These are phyloP conservation scores for Phalaenopsis aphrodite DNA, from an alignment of 106 monocot genomes.

Conservation along the genomic window DNA sequence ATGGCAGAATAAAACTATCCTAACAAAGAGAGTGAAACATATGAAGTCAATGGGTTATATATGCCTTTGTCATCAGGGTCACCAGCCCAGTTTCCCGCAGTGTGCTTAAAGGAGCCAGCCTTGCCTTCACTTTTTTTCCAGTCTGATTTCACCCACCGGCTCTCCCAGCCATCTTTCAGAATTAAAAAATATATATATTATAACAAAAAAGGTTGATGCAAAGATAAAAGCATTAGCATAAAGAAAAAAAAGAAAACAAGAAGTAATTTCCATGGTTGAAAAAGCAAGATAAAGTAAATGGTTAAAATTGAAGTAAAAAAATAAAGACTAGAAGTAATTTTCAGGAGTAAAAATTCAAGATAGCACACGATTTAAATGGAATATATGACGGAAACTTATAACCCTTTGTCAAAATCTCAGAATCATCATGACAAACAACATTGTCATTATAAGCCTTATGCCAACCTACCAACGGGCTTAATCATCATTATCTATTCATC, in stretches of 20 bases:
- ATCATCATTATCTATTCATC: neutral
- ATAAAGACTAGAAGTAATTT: neutral
- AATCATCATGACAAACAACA: neutral
- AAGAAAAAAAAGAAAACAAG: neutral
- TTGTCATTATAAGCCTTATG: neutral
- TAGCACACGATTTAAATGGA: neutral
- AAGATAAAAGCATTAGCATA: neutral
- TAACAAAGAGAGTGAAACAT: neutral
- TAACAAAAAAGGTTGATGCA: neutral
- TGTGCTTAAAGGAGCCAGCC: conserved; percentile 90
- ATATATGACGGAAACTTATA: neutral
- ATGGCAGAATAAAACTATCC: neutral
- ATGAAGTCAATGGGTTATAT: neutral
- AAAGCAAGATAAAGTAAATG: neutral
- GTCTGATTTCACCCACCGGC: conserved; percentile 89
- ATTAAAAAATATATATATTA: neutral
- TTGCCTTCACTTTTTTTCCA: conserved; percentile 99
- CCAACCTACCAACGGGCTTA: neutral
- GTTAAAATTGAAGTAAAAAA: neutral
- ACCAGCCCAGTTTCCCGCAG: conserved; percentile 85
- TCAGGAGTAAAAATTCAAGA: no score
- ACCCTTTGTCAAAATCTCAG: neutral
- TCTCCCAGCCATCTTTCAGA: conserved; percentile 76
- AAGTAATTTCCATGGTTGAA: no score
- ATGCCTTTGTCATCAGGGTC: conserved; percentile 98